These are phyloP conservation scores for Exophiala sp. DNA, from an alignment of 2,329 filamentous ascomycete genomes.

Conservation along the genomic window DNA sequence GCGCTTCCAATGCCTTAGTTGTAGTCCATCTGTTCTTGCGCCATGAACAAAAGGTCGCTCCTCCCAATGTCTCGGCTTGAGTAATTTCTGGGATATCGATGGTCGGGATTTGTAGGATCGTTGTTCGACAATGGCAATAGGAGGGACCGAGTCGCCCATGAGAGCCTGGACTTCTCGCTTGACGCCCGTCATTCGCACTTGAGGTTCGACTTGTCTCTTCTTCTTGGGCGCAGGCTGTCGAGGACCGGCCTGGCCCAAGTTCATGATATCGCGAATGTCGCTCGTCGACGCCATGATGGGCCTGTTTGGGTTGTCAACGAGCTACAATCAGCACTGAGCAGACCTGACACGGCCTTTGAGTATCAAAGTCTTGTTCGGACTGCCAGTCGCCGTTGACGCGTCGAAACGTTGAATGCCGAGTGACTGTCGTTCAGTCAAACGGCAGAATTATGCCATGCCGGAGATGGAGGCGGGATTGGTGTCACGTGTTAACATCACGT, in stretches of 20 bases:
- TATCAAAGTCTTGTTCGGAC: background rate
- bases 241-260: constrained; percentile 60
- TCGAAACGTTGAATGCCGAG: background rate
- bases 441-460: too few relatives aligned
- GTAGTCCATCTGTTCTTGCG: constrained; percentile 64
- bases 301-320: background rate
- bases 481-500: too few relatives aligned
- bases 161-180: constrained; percentile 47
- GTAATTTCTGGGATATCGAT: constrained; percentile 25
- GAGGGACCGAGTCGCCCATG: constrained; percentile 46
- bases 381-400: background rate
- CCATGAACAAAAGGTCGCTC: constrained; percentile 63
- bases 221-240: constrained; percentile 56
- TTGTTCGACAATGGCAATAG: constrained; percentile 48
- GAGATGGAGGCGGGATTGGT: too few relatives aligned
- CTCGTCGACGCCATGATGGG: constrained; percentile 58
- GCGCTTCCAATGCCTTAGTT: constrained; percentile 74
- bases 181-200: constrained; percentile 41
- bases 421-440: background rate
- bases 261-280: constrained; percentile 84
- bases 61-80: constrained; percentile 28
- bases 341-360: background rate
- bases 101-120: constrained; percentile 42
- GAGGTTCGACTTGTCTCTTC: constrained; percentile 62
- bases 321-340: background rate